Base-by-base conservation (phyloP, 2,329 filamentous ascomycete species). In the Nemania abortiva region DNA sequence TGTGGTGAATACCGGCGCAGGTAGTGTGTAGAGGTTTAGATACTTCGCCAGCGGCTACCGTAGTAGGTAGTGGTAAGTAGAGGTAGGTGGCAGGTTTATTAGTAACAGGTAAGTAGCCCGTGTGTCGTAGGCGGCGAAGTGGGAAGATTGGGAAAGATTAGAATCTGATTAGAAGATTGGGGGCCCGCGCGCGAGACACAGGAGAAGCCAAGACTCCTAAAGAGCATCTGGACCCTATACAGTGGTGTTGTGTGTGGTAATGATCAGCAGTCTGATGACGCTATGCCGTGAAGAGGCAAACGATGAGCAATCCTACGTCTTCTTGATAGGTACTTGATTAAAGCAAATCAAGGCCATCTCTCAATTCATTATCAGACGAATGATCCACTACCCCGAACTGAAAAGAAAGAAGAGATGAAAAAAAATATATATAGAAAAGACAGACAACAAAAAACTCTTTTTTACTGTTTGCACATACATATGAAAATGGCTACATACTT, bases 211-310 rank as follows among this genome's bases (percentile, higher is more conserved):
- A 69, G 63, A 63, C 63, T 74, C 70, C 68, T 50, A 70, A 68
- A 74, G 73, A 74, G 73, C 73, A 73, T 75, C 74, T 75, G 73
- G 75, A 65, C 72, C 74, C 72, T 76, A 74, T 71, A 70, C 72
- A 72, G 70, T 66, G 56, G 63, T 59, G 68, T 74, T 71, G 70
- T 62, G 74, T 70, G 66, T 69, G 74, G 76, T 66, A 77, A 74
- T 73, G 76, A 77, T 77, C 76, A 75, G 74, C 76, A 72, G 72
- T 66, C 74, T 64, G 74, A 77, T 74, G 74, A 75, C 75, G 75
- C 75, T 76, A 76, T 74, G 66, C 72, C 68, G 52, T 68, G 73
- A 72, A 72, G 73, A 72, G 71, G 70, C 72, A 74, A 72, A 72
- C 61, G 63, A 72, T 68, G 64, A 53, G 52, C 65, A 62, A 63